Evolutionary conservation across 2,329 filamentous ascomycete species (phyloP).

Genomic region (Paraphoma sp.): DNA sequence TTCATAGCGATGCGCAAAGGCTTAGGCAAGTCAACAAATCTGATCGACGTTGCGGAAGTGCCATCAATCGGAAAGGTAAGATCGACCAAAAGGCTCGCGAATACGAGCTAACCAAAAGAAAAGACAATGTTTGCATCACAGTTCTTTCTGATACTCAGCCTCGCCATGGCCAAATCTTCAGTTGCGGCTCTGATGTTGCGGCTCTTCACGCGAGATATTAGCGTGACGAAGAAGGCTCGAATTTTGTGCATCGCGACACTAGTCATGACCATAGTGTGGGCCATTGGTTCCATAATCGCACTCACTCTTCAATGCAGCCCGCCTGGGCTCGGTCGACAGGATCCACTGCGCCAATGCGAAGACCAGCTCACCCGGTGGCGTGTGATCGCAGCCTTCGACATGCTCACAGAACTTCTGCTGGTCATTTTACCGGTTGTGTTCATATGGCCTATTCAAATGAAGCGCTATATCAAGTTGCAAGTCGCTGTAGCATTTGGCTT

Average conservation of each 20-base stretch:
- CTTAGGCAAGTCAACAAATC: slow-evolving; percentile 9
- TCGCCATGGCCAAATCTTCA: slow-evolving; percentile 34
- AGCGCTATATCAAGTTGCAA: slow-evolving; percentile 30
- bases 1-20: slow-evolving; percentile 19
- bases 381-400: slow-evolving; percentile 29
- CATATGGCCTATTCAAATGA: slow-evolving; percentile 36
- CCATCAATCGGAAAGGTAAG: slow-evolving; percentile 7
- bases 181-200: slow-evolving; percentile 39
- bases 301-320: slow-evolving; percentile 10
- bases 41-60: slow-evolving; percentile 4
- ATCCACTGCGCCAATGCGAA: neutral
- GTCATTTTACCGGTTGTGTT: slow-evolving; percentile 26
- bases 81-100: neutral
- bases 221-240: slow-evolving; percentile 15
- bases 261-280: slow-evolving; percentile 26
- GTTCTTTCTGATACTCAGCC: slow-evolving; percentile 29
- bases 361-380: slow-evolving; percentile 26
- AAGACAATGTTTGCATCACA: slow-evolving; percentile 29
- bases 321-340: neutral
- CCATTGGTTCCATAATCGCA: slow-evolving; percentile 35
- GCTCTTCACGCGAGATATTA: slow-evolving; percentile 33
- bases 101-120: neutral
- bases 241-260: slow-evolving; percentile 12
- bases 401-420: slow-evolving; percentile 31
- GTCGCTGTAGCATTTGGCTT: slow-evolving; percentile 37